phyloP scores from a whole-genome alignment of 495 filamentous ascomycete genomes.

The Aspergillus olivimuriae region DNA sequence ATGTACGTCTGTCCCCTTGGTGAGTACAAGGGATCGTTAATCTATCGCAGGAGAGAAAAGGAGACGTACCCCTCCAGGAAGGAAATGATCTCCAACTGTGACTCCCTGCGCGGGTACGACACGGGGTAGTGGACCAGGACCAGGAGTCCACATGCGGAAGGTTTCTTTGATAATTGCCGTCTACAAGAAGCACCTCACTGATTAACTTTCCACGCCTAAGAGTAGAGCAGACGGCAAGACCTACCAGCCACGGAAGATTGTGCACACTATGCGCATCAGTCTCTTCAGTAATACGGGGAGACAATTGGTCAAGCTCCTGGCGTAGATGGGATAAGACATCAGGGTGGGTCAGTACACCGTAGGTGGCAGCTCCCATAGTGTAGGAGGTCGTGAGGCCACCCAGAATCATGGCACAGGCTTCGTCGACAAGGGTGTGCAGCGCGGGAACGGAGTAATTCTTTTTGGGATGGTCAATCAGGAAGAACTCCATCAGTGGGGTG shows the following conservation, averaged over 20 bases:
- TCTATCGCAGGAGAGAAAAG: not conserved
- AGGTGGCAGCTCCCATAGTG: not conserved
- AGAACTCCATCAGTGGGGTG: not conserved
- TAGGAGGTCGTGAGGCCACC: slow-evolving; percentile 1
- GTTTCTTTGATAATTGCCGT: slow-evolving; percentile 3
- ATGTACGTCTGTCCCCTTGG: not conserved
- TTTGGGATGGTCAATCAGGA: not conserved
- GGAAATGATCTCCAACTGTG: not conserved
- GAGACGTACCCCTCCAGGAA: not conserved
- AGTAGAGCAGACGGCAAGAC: not conserved
- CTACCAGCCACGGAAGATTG: slow-evolving; percentile 1
- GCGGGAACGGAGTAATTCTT: not conserved
- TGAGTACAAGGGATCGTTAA: not conserved
- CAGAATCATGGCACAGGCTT: not conserved
- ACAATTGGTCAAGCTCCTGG: not conserved
- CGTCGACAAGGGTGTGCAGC: not conserved
- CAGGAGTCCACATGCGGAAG: not conserved
- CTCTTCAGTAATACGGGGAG: not conserved
- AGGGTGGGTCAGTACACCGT: not conserved
- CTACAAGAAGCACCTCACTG: not conserved
- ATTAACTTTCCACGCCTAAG: not conserved
- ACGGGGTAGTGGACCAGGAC: not conserved
- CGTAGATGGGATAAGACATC: not conserved
- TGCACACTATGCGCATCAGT: too few species aligned
- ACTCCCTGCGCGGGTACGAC: not conserved